Evolutionary conservation across 345 rosid genomes (phyloP).

Genomic region (Citropsis articulata): DNA sequence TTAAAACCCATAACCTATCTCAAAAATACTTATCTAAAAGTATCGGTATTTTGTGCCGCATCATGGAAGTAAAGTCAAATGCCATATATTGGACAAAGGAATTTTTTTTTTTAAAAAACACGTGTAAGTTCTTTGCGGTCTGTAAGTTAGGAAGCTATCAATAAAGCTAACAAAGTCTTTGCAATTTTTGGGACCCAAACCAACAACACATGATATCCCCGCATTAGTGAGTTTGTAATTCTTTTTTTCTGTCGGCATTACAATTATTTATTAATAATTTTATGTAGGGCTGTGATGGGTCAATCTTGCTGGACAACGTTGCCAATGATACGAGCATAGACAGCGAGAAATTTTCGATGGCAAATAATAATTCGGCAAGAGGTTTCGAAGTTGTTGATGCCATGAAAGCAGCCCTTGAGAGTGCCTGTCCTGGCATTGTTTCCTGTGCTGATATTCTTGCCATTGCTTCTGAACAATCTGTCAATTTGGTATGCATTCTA

Average conservation of each 20-base stretch:
- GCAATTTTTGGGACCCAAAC: no score
- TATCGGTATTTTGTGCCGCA: no score
- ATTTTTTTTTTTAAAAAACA: no score
- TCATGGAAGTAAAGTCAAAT: no score
- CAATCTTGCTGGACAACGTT: slow-evolving; percentile 45
- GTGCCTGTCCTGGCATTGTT: slow-evolving; percentile 40
- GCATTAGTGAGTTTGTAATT: neutral
- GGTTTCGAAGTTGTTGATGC: slow-evolving; percentile 50
- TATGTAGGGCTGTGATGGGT: slow-evolving; percentile 58
- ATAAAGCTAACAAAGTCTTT: no score
- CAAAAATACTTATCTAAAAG: no score
- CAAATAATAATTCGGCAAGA: slow-evolving; percentile 52
- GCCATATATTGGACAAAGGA: no score
- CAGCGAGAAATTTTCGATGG: slow-evolving; percentile 47
- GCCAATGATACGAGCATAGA: slow-evolving; percentile 25
- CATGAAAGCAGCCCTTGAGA: slow-evolving; percentile 49
- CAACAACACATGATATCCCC: neutral
- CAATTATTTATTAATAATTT: neutral
- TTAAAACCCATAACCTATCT: no score
- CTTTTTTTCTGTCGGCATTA: neutral
- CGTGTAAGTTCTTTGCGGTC: no score
- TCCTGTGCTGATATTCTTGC: slow-evolving; percentile 53
- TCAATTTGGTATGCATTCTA: slow-evolving; percentile 13
- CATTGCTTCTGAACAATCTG: slow-evolving; percentile 30
- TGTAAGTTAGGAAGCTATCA: no score